These are phyloP conservation scores for Penicillium manginii DNA, from an alignment of 495 filamentous ascomycete genomes.

Conservation along the genomic window DNA sequence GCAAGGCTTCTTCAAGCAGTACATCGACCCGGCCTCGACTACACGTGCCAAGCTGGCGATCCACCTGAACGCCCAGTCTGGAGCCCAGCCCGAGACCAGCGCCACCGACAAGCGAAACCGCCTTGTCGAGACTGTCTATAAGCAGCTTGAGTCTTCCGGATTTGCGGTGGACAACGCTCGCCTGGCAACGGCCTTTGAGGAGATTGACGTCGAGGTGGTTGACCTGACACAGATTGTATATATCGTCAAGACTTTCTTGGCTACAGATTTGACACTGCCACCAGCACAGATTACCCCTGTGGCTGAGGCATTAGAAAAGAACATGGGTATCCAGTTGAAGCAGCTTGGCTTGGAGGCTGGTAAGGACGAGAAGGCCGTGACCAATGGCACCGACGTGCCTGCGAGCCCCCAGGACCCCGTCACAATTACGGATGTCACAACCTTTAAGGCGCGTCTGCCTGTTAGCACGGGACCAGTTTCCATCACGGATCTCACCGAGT, in stretches of 20 bases:
- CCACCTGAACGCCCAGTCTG: slow-evolving; percentile 76
- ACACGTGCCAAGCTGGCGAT: slow-evolving; percentile 79
- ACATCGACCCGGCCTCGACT: slow-evolving; percentile 73
- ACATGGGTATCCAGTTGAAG: slow-evolving; percentile 43
- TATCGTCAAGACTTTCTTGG: slow-evolving; percentile 54
- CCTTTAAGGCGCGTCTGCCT: slow-evolving; percentile 73
- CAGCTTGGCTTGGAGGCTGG: slow-evolving; percentile 43
- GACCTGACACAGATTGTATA: slow-evolving; percentile 47
- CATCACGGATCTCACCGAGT: slow-evolving; percentile 75
- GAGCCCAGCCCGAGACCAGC: slow-evolving; percentile 38
- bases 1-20: slow-evolving; percentile 75
- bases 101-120: slow-evolving; percentile 57
- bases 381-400: slow-evolving; percentile 34
- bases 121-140: slow-evolving; percentile 50
- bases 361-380: slow-evolving; percentile 22
- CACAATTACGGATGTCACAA: slow-evolving; percentile 71
- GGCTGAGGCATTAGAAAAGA: slow-evolving; percentile 47
- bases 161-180: slow-evolving; percentile 48
- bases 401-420: slow-evolving; percentile 34
- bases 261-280: slow-evolving; percentile 46
- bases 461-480: slow-evolving; percentile 71
- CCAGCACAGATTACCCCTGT: slow-evolving; percentile 47
- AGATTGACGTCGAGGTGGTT: slow-evolving; percentile 48
- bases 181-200: slow-evolving; percentile 48
- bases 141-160: slow-evolving; percentile 56